Evolutionary conservation across 495 filamentous ascomycete species (phyloP), one percentile per base, ranked within the genome.

Genomic region (Penicillium fimorum): DNA sequence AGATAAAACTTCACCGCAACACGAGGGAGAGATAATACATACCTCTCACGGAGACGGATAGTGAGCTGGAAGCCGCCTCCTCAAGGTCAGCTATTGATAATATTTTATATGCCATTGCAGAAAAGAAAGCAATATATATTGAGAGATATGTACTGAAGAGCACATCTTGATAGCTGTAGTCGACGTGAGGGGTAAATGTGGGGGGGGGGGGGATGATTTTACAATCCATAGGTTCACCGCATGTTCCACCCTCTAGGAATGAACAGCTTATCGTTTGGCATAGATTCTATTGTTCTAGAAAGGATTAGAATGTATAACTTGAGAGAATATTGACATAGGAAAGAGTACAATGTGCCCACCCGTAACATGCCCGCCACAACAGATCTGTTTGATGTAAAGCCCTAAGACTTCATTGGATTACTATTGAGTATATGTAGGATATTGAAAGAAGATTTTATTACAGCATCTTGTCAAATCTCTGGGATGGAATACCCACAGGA

Each of bases 41-140:
- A 66, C 60, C 63, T 66, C 51, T 56, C 17, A 43, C 59, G 18
- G 60, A 43, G 2, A 38, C 20, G 13, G 63, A 49, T 1, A 65
- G 41, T 0, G 42, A 50, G 9, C 42, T 50, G 11, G 57, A 63
- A 40, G 56, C 63, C 25, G 59, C 49, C 29, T 37, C 41, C 47
- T 63, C 53, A 27, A 65, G 63, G 25, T 65, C 63, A 18, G 60
- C 50, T 38, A 66, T 61, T 0, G 53, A 63, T 15, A 66, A 29
- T 12, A 66, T 63, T 15, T 60, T 66, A 11, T 58, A 45, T 11
- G 40, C 17, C 41, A 53, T 53, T 45, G 1, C 29, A 20, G 12
- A 12, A 0, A 11, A 40, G 5, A 11, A n/a, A 20, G 9, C 2
- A 17, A 24, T 3, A 13, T 5, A 8, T 8, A 4, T n/a, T 33